These are phyloP conservation scores for Pseudomonodictys pantanalensis DNA, from an alignment of 495 filamentous ascomycete species.

Conservation along the genomic window DNA sequence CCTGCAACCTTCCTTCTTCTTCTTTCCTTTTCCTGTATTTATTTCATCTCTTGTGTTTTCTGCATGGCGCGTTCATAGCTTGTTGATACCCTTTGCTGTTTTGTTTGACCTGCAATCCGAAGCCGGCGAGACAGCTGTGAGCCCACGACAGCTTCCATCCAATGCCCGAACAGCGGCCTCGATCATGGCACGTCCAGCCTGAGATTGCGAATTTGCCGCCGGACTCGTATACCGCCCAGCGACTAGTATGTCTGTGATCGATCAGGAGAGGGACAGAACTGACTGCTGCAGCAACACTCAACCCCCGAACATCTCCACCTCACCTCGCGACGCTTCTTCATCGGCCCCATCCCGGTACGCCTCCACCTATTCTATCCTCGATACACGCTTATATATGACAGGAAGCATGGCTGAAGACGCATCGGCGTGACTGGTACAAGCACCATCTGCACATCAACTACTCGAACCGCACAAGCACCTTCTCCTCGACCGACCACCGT, in stretches of 20 bases:
- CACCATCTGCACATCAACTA: slow-evolving; percentile 56
- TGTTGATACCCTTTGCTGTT: not conserved
- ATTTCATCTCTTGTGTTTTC: not conserved
- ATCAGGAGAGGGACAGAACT: not conserved
- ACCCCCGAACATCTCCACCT: slow-evolving; percentile 61
- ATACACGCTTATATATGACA: slow-evolving; percentile 6
- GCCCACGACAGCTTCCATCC: too few relatives aligned
- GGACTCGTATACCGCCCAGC: slow-evolving; percentile 44
- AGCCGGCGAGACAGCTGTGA: too few relatives aligned
- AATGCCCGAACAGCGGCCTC: slow-evolving; percentile 15
- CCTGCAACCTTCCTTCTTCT: not conserved
- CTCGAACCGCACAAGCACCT: slow-evolving; percentile 55
- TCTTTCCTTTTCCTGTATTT: not conserved
- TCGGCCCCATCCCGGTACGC: slow-evolving; percentile 59
- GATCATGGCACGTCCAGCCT: slow-evolving; percentile 32
- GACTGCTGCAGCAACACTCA: slow-evolving; percentile 53
- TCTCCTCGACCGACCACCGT: slow-evolving; percentile 48
- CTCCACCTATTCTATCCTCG: not conserved
- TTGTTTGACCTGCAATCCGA: too few relatives aligned
- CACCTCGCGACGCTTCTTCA: slow-evolving; percentile 63
- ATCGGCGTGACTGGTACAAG: slow-evolving; percentile 63
- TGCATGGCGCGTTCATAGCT: not conserved
- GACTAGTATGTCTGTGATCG: slow-evolving; percentile 47
- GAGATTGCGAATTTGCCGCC: slow-evolving; percentile 28
- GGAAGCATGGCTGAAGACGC: slow-evolving; percentile 64